Evolutionary conservation across 2,329 filamentous ascomycete genomes (phyloP), one percentile per base, ranked within the genome.

Genomic region (Ophiostoma sp.): DNA sequence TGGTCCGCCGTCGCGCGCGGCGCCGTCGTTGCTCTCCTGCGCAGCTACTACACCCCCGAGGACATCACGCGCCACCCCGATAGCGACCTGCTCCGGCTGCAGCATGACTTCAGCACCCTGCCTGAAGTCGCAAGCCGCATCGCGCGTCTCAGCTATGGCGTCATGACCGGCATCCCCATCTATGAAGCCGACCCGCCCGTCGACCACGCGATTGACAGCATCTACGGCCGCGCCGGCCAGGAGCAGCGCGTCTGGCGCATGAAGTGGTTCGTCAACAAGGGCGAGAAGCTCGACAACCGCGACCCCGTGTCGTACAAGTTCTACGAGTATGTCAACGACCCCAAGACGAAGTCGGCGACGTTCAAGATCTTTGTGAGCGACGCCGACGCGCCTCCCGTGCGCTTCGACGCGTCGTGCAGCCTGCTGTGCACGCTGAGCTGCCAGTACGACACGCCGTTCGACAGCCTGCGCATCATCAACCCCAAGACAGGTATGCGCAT

Each of bases 1-100:
- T 85, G 83, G 82, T 77, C 78, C 0, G 80, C 82, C 1, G 81
- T 85, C 5, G 81, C 82, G 1, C 80, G 80, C 45, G 83, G 83
- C 6, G 83, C 83, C 14, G 80, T 81, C 5, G 81, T 83, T 76
- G 82, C 81, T 72, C 64, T 68, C 55, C 66, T 70, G n/a, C 67
- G 62, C n/a, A 70, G 66, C 67, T 49, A 42, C 60, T 11, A 27
- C 2, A 8, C 27, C n/a, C 49, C 49, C 38, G 16, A 41, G 5
- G 60, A 16, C 40, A n/a, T 27, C n/a, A 64, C 18, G 60, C 62
- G 27, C 7, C 64, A 64, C 38, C 14, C 41, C 40, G 45, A 63
- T 3, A 14, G 16, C 11, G 58, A 66, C 47, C 64, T 14, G 47
- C 58, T 27, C 27, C 27, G 66, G 64, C 45, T 18, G 12, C 58